phyloP scores from a whole-genome alignment of 768 basidiomycete species.

The Agrocybe praecox region DNA sequence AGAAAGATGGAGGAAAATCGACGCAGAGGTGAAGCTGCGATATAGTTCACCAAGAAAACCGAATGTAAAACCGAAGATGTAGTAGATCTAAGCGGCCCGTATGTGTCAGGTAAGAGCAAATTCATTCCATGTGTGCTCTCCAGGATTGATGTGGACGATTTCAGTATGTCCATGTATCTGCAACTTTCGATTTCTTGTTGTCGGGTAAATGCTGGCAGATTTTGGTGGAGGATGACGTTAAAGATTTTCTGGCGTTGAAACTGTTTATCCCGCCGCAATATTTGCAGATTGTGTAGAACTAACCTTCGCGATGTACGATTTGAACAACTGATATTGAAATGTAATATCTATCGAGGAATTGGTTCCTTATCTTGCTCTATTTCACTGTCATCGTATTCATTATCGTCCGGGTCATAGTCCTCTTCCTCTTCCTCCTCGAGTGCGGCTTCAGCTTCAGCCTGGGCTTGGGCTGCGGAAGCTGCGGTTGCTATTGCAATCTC shows the following conservation, averaged over 20 bases:
- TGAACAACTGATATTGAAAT: conserved; percentile 8
- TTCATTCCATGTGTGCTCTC: conserved; percentile 1
- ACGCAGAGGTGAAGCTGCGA: conserved; percentile 51
- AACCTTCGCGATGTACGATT: conserved; percentile 22
- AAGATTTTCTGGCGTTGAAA: conserved; percentile 21
- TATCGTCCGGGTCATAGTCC: conserved; percentile 44
- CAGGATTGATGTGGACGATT: conserved; percentile 13
- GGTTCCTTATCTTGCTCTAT: conserved; percentile 26
- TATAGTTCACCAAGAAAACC: conserved; percentile 45
- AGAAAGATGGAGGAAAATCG: conserved; percentile 54
- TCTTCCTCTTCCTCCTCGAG: conserved; percentile 71
- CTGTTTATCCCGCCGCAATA: conserved; percentile 23
- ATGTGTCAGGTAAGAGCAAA: conserved; percentile 17
- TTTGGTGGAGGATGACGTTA: conserved; percentile 4
- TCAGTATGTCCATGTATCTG: conserved; percentile 14
- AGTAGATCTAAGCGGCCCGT: conserved; percentile 16
- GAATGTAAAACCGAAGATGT: conserved; percentile 57
- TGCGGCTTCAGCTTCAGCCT: conserved; percentile 79
- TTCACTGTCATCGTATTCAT: conserved; percentile 41
- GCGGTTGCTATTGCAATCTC: conserved; percentile 78
- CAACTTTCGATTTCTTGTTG: conserved; percentile 18
- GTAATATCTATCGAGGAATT: conserved; percentile 17
- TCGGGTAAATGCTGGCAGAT: conserved; percentile 3
- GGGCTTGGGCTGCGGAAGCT: conserved; percentile 73
- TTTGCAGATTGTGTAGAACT: conserved; percentile 18